Evolutionary conservation across 2,329 filamentous ascomycete genomes (phyloP).

Genomic region (Scorias spongiosa): DNA sequence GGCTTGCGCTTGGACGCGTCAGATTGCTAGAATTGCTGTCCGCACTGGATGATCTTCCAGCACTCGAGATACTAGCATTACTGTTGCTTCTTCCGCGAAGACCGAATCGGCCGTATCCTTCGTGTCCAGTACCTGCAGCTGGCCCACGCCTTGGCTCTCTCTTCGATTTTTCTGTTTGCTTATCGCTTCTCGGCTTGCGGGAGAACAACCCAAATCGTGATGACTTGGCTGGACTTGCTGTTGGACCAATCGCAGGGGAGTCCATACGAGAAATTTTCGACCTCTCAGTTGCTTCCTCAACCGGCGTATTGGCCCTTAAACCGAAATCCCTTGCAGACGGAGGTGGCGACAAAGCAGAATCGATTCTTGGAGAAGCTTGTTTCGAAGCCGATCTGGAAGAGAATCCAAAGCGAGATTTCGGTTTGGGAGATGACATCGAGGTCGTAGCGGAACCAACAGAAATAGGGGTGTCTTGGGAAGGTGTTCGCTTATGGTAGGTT

Average conservation of each 20-base stretch:
- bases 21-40: constrained; percentile 24
- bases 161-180: constrained; percentile 40
- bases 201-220: constrained; percentile 66
- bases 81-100: constrained; percentile 51
- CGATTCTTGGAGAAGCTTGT: constrained; percentile 17
- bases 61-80: constrained; percentile 34
- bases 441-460: constrained; percentile 11
- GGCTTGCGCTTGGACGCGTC: constrained; percentile 20
- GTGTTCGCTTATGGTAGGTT: constrained; percentile 34
- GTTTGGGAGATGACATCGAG: constrained; percentile 10
- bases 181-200: constrained; percentile 50
- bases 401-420: constrained; percentile 24
- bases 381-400: constrained; percentile 17
- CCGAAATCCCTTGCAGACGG: constrained; percentile 9
- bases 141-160: constrained; percentile 57
- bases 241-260: constrained; percentile 29
- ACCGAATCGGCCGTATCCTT: constrained; percentile 60
- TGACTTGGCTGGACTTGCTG: constrained; percentile 42
- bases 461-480: constrained; percentile 29
- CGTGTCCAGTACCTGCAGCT: constrained; percentile 82
- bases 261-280: constrained; percentile 13
- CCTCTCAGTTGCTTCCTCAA: constrained; percentile 6
- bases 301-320: constrained; percentile 3
- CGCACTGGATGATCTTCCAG: constrained; percentile 31
- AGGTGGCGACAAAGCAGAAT: constrained; percentile 18